Evolutionary conservation across 176 grass and related monocot species (phyloP).

Genomic region (Stipa capillata): DNA sequence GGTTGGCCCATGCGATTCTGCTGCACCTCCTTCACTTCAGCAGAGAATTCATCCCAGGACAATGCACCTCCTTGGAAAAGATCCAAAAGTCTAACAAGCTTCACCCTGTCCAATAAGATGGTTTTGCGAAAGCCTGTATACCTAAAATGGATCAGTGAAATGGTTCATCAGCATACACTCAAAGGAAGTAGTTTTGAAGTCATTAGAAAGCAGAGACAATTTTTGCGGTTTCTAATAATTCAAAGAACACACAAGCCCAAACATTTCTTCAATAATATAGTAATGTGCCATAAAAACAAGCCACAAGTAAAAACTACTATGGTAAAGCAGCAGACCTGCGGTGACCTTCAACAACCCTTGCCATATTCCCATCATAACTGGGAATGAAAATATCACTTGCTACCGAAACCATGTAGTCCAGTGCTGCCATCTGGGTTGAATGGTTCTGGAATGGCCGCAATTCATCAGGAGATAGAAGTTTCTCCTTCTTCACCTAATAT

Average conservation of each 20-base stretch:
- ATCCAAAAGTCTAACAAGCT: slow-evolving; percentile 82
- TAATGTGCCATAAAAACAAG: neutral
- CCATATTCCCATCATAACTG: slow-evolving; percentile 98
- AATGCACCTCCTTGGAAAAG: slow-evolving; percentile 53
- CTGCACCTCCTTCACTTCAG: slow-evolving; percentile 63
- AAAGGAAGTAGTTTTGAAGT: neutral
- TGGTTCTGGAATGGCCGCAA: slow-evolving; percentile 77
- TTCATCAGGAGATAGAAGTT: slow-evolving; percentile 71
- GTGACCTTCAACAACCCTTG: slow-evolving; percentile 92
- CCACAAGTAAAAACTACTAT: neutral
- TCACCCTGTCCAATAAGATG: slow-evolving; percentile 64
- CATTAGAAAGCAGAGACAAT: neutral
- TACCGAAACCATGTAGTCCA: slow-evolving; percentile 91
- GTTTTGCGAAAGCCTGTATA: slow-evolving; percentile 65
- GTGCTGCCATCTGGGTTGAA: slow-evolving; percentile 94
- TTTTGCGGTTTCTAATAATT: slow-evolving; percentile 7
- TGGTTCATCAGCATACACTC: neutral
- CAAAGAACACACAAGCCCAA: neutral
- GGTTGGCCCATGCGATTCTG: slow-evolving; percentile 73
- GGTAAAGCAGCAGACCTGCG: slow-evolving; percentile 46
- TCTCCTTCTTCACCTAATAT: slow-evolving; percentile 83
- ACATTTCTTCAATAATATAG: neutral
- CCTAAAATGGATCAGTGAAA: slow-evolving; percentile 20
- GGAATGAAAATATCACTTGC: slow-evolving; percentile 86
- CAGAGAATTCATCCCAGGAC: slow-evolving; percentile 70